These are phyloP conservation scores for Pseudogymnoascus sp. DNA, from an alignment of 2,329 filamentous ascomycete species.

Conservation along the genomic window DNA sequence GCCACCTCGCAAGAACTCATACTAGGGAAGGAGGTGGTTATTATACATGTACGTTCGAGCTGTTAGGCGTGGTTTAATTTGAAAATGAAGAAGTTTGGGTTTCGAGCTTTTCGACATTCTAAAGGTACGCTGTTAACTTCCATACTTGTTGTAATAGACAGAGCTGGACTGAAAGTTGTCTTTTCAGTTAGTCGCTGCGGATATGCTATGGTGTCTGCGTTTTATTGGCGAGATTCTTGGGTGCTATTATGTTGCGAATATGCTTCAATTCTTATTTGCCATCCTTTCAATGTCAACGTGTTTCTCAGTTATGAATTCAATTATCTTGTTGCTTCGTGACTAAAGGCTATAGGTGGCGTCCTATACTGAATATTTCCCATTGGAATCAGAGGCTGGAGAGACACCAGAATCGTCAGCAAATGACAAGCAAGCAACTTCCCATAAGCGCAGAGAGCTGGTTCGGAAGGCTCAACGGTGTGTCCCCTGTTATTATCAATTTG, in stretches of 20 bases:
- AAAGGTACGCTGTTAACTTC: too few relatives aligned
- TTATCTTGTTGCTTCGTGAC: neutral
- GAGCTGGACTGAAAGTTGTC: neutral
- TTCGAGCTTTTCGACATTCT: too few relatives aligned
- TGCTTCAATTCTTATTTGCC: neutral
- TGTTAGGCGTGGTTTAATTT: neutral
- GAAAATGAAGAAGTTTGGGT: too few relatives aligned
- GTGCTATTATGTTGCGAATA: neutral
- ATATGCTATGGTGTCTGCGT: neutral
- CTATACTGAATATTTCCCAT: neutral
- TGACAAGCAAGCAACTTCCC: neutral
- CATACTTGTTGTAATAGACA: neutral
- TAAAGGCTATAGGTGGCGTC: neutral
- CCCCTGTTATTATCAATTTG: neutral
- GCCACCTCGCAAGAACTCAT: neutral
- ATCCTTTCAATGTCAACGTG: neutral
- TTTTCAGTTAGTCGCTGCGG: neutral
- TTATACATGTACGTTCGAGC: neutral
- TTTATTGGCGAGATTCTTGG: neutral
- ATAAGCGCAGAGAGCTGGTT: neutral
- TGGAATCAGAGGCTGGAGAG: neutral
- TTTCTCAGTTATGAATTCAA: neutral
- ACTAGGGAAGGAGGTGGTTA: neutral
- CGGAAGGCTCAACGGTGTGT: neutral
- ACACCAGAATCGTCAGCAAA: too few relatives aligned